Evolutionary conservation across 1,139 yeast genomes (phyloP).

Genomic region (Nadsonia commutata): DNA sequence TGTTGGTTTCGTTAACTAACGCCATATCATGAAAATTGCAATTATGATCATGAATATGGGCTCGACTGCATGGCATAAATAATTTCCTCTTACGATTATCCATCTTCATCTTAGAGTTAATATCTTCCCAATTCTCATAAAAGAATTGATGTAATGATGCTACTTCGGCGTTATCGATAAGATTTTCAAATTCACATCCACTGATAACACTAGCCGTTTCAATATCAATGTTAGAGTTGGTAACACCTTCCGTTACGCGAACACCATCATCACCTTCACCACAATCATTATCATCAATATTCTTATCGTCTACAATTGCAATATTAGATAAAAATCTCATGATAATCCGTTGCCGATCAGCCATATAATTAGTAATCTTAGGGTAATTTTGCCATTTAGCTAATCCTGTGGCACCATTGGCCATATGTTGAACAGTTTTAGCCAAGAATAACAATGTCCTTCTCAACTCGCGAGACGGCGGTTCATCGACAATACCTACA

Average conservation of each 20-base stretch:
- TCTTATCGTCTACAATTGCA: conserved; percentile 2
- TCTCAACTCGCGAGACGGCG: conserved; percentile 32
- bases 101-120: conserved; percentile 21
- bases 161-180: conserved; percentile 10
- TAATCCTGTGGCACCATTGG: conserved; percentile 52
- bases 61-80: conserved; percentile 1
- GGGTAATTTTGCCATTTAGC: conserved; percentile 34
- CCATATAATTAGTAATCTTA: background rate
- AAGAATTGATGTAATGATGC: conserved; percentile 42
- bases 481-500: conserved; percentile 22
- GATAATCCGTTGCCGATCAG: background rate
- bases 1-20: conserved; percentile 1
- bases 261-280: conserved; percentile 13
- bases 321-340: background rate
- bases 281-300: conserved; percentile 27
- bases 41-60: background rate
- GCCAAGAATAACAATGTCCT: conserved; percentile 62
- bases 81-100: conserved; percentile 15
- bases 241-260: background rate
- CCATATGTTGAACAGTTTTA: conserved; percentile 67
- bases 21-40: background rate
- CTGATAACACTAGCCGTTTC: conserved; percentile 22
- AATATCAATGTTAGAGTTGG: background rate
- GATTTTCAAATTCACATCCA: conserved; percentile 4
- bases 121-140: conserved; percentile 43